These are phyloP conservation scores for Skeletonema potamos DNA, from an alignment of 108 stramenopile genomes.

Conservation along the genomic window DNA sequence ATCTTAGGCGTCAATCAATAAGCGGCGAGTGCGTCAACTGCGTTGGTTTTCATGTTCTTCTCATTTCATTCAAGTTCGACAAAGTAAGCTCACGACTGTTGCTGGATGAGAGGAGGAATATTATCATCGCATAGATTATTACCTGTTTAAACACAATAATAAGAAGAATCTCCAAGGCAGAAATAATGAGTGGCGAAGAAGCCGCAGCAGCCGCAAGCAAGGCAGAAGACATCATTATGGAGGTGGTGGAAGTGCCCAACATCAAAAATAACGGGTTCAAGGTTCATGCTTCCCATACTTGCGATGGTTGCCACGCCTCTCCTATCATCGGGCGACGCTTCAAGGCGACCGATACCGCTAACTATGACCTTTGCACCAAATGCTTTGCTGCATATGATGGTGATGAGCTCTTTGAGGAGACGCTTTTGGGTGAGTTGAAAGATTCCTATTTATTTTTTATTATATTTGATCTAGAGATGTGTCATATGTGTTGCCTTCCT, in stretches of 20 bases:
- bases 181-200: neutral
- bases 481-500: neutral
- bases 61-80: neutral
- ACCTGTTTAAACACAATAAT: neutral
- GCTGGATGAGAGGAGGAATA: too few relatives aligned
- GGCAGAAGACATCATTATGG: neutral
- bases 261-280: neutral
- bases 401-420: conserved; percentile 58
- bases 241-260: neutral
- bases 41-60: too few relatives aligned
- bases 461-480: neutral
- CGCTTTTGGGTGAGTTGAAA: conserved; percentile 51
- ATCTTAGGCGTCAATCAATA: neutral
- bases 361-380: conserved; percentile 76
- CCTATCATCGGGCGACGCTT: conserved; percentile 84
- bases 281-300: conserved; percentile 58
- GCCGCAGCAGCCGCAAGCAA: neutral
- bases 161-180: neutral
- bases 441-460: neutral
- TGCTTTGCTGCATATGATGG: conserved; percentile 71
- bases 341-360: conserved; percentile 54
- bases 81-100: neutral
- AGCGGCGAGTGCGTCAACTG: too few relatives aligned
- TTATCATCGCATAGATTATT: too few relatives aligned
- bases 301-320: conserved; percentile 70